Percentiles rank a stretch among this genome's conserved stretches.
phyloP scores from a whole-genome alignment of 805 yeast species.

The Hanseniaspora valbyensis region DNA sequence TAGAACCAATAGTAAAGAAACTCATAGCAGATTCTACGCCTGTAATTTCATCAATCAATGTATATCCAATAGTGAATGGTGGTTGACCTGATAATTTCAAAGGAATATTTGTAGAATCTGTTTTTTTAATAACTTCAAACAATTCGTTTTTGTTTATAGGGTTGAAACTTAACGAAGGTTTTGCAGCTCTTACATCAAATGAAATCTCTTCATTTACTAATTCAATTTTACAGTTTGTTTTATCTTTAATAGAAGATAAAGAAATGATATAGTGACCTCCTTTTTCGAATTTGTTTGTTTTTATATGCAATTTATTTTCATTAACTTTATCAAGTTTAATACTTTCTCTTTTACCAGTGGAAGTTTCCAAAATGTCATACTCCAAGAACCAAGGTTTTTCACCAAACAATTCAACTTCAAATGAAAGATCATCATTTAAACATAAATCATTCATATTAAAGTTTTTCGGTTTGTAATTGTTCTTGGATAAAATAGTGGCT shows the following conservation, averaged over 20 bases:
- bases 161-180: constrained; percentile 48
- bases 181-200: constrained; percentile 57
- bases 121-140: constrained; percentile 44
- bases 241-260: constrained; percentile 57
- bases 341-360: constrained; percentile 38
- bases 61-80: constrained; percentile 37
- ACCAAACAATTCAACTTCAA: constrained; percentile 61
- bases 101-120: constrained; percentile 50
- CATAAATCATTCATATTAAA: constrained; percentile 31
- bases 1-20: constrained; percentile 22
- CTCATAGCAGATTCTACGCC: constrained; percentile 13
- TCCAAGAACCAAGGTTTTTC: constrained; percentile 63
- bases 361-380: constrained; percentile 55
- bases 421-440: constrained; percentile 35
- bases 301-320: constrained; percentile 33
- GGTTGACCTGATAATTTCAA: constrained; percentile 46
- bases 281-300: constrained; percentile 41
- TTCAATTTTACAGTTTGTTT: constrained; percentile 67
- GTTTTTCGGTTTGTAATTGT: constrained; percentile 15
- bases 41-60: constrained; percentile 17
- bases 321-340: constrained; percentile 34
- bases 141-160: constrained; percentile 30
- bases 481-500: constrained; percentile 15
- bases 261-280: constrained; percentile 70
- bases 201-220: constrained; percentile 51